Evolutionary conservation across 805 yeast genomes (phyloP), one percentile per base, ranked within the genome.

Genomic region (Saturnispora dispora): DNA sequence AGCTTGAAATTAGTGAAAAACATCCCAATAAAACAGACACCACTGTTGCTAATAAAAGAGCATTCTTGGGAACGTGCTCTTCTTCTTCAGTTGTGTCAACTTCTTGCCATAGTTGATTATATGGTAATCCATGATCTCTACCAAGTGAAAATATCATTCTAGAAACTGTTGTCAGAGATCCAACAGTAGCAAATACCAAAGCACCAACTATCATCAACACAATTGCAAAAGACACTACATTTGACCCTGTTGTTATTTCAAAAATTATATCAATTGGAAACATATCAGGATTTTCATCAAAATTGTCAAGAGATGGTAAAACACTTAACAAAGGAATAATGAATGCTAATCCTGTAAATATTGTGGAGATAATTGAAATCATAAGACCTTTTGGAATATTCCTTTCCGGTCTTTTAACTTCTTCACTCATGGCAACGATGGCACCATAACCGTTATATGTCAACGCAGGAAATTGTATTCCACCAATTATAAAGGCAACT

Each of bases 391-490:
- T 76, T 15, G 95, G 89, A 59, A 87, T 82, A 48, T 80, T 82
- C 51, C 70, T 76, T 61, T 87, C 93, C 0, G 95, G 91, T 22
- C 71, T 71, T 55, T 81, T 76, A 15, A 87, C 93, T 66, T 87
- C 95, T 60, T 87, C 95, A 45, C 89, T 81, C 72, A 87, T 77
- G 5, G 91, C 82, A 18, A 88, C 85, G 27, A 87, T 71, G 78
- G 86, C 81, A 27, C 91, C 91, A 64, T 84, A 87, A 0, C 93
- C 95, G 53, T 86, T 87, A 61, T 86, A 71, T 22, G 91, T 85
- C 66, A 85, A 84, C 32, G 85, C 81, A 1, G 89, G 81, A 55
- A 86, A 84, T 65, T 84, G 89, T 52, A 87, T 76, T 0, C 93
- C 93, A 0, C 95, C 95, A 43, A 87, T 79, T 48, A 87, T 67